These are phyloP conservation scores for Iberis amara DNA, from an alignment of 441 rosid genomes.

Conservation along the genomic window DNA sequence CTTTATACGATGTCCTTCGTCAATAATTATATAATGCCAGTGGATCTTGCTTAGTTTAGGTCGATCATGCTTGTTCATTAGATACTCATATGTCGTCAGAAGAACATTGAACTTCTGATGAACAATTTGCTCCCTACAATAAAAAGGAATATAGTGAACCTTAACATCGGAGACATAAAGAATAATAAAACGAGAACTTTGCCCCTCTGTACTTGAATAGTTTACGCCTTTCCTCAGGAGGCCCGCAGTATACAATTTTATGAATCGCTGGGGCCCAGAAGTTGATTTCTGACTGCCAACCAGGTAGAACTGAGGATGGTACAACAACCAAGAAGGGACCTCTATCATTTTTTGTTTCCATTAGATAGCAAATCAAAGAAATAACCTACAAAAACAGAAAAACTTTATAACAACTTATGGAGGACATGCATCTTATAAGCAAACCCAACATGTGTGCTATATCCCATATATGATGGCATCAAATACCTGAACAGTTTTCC, in stretches of 20 bases:
- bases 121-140: constrained; percentile 78
- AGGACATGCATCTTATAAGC: constrained; percentile 18
- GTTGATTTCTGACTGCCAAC: constrained; percentile 84
- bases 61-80: constrained; percentile 96
- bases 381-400: constrained; percentile 53
- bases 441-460: constrained; percentile 13
- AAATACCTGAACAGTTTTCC: constrained; percentile 90
- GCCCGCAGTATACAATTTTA: constrained; percentile 77
- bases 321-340: constrained; percentile 97
- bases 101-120: constrained; percentile 89
- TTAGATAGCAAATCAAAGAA: constrained; percentile 82
- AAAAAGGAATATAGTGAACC: constrained; percentile 27
- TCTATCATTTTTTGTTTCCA: constrained; percentile 90
- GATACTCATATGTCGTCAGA: constrained; percentile 83
- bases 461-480: not conserved
- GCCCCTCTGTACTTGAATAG: constrained; percentile 64
- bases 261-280: constrained; percentile 81
- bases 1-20: constrained; percentile 95
- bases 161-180: constrained; percentile 10
- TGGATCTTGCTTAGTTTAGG: constrained; percentile 79
- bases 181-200: constrained; percentile 12
- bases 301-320: constrained; percentile 89
- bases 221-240: constrained; percentile 89
- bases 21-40: constrained; percentile 93
- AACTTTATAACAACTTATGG: constrained; percentile 4